phyloP scores from a whole-genome alignment of 768 basidiomycete species.

The Mycena vulgaris region DNA sequence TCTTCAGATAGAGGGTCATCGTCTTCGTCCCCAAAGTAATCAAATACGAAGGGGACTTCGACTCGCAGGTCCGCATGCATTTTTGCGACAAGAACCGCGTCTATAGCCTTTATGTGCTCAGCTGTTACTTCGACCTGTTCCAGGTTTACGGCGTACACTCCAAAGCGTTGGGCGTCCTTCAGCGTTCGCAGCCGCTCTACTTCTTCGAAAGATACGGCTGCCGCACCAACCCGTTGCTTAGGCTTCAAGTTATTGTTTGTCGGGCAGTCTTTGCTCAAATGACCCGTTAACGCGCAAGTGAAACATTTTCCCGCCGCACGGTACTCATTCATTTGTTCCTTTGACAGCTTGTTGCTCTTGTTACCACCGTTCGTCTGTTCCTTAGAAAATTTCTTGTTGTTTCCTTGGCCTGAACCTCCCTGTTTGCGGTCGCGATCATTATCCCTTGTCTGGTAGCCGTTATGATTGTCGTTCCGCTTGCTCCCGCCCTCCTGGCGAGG shows the following conservation, averaged over 20 bases:
- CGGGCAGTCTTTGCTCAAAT: conserved; percentile 35
- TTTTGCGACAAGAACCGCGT: conserved; percentile 4
- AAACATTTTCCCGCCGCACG: conserved; percentile 34
- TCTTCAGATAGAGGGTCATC: conserved; percentile 6
- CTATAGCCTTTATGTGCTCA: neutral
- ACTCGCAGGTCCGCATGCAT: conserved; percentile 3
- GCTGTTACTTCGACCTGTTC: neutral
- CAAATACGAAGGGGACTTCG: conserved; percentile 9
- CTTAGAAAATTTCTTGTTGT: neutral
- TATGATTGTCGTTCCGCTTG: neutral
- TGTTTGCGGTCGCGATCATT: neutral
- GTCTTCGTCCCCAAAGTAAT: conserved; percentile 9
- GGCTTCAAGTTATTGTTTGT: conserved; percentile 24
- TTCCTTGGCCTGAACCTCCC: too few relatives aligned
- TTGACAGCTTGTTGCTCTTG: conserved; percentile 10
- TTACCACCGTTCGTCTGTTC: neutral
- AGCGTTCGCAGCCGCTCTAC: conserved; percentile 1
- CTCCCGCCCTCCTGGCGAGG: conserved; percentile 28
- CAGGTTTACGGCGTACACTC: neutral
- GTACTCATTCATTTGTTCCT: conserved; percentile 25
- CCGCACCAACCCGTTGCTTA: neutral
- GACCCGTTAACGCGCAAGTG: conserved; percentile 13
- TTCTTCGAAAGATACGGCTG: conserved; percentile 5
- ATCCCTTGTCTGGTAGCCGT: neutral
- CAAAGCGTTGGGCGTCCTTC: conserved; percentile 2